Base-by-base conservation (phyloP, 1,284 basidiomycete species). In the Limonomyces culmigenus region DNA sequence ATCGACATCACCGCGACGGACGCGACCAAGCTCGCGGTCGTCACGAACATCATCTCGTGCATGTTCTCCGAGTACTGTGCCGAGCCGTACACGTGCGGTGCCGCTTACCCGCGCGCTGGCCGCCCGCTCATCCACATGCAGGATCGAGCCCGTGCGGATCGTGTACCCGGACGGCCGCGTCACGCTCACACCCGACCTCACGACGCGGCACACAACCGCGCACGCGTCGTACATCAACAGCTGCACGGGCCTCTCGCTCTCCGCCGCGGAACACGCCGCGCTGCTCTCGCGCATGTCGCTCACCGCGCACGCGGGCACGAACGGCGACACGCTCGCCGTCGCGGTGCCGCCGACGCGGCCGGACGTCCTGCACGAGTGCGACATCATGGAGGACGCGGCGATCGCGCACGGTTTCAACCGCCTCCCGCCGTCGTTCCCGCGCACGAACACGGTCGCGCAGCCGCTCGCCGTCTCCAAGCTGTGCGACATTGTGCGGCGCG, bases 381-480 rank as follows among this genome's bases (percentile, higher is more conserved):
- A 99, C 55, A 71, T 98, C 48, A 87, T 99, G 79, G 93, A 99
- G 53, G 93, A 99, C 47, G 87, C 83, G 1, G 95, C 95, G 3
- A 91, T 99, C 43, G 93, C 89, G 0, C 96, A 92, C 51, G 95
- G 95, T 1, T 98, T 92, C 66, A 96, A 99, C 63, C 93, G 93
- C 50, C 67, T 99, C 32, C 87, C 88, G 2, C 73, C 84, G 46
- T 77, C 76, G 10, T 91, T 97, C 72, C 93, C 95, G 1, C 60
- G 74, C 2, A 95, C 91, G n/a, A 93, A 81, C 51, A 97, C 95
- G 3, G 87, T 98, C 23, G 93, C 87, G 14, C 87, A 91, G 50
- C 88, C 91, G 6, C 65, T 92, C 40, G 76, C 80, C 3, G 76
- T 96, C 49, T 95, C 87, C 63, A 92, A 83, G 55, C 63, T 98